A percentile compares a stretch with the other conserved stretches of the same genome.
These are phyloP conservation scores for Yarrowia yakushimensis DNA, from an alignment of 805 yeast species.

Conservation along the genomic window DNA sequence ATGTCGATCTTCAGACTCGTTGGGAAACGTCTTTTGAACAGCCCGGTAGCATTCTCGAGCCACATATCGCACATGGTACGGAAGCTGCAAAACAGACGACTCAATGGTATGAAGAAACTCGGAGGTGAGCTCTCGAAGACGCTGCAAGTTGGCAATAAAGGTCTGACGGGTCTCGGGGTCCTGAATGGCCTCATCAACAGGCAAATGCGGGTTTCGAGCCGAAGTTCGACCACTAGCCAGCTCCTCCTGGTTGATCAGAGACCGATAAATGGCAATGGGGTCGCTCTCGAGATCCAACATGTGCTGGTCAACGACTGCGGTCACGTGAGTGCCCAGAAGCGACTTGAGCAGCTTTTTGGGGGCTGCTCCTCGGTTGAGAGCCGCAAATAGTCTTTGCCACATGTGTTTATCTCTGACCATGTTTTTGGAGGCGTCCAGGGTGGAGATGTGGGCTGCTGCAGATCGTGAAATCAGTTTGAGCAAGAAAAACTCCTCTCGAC, in stretches of 20 bases:
- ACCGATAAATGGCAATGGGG: slow-evolving; percentile 49
- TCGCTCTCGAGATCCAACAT: slow-evolving; percentile 71
- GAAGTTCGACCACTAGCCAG: slow-evolving; percentile 37
- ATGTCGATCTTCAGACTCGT: slow-evolving; percentile 45
- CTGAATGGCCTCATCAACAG: slow-evolving; percentile 71
- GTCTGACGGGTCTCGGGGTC: slow-evolving; percentile 66
- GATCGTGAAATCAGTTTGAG: slow-evolving; percentile 51
- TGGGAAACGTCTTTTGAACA: slow-evolving; percentile 31
- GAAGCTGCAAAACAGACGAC: slow-evolving; percentile 45
- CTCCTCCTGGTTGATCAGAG: slow-evolving; percentile 37
- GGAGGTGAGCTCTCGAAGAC: slow-evolving; percentile 65
- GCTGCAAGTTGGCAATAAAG: slow-evolving; percentile 71
- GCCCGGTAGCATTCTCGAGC: slow-evolving; percentile 44
- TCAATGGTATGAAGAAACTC: slow-evolving; percentile 55
- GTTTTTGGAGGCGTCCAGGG: slow-evolving; percentile 22
- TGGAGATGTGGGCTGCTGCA: slow-evolving; percentile 33
- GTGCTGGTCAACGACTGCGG: slow-evolving; percentile 28
- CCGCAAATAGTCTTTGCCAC: slow-evolving; percentile 46
- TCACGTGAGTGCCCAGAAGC: slow-evolving; percentile 43
- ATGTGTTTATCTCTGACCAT: slow-evolving; percentile 35
- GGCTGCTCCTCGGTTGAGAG: slow-evolving; percentile 40
- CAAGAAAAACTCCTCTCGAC: slow-evolving; percentile 69
- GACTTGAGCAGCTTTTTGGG: slow-evolving; percentile 38
- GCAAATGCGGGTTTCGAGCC: slow-evolving; percentile 42
- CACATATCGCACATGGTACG: slow-evolving; percentile 55